Conservation (phyloP, 1,284 basidiomycete species). For the Rhodotorula sp. region DNA sequence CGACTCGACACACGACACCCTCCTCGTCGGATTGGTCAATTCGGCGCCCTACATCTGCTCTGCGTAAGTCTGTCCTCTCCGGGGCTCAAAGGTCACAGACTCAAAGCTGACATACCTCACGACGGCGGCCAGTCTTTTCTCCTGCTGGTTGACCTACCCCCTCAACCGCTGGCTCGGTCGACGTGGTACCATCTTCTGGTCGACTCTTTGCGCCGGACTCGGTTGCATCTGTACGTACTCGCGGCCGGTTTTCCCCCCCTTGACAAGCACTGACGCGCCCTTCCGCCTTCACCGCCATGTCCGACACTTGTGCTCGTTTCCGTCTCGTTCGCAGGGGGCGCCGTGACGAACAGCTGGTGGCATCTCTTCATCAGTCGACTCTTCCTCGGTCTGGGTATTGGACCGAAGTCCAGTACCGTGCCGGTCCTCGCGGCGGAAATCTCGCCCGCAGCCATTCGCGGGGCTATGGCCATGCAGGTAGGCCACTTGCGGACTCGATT, state of each 20-base stretch:
- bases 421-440: conserved; percentile 51
- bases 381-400: conserved; percentile 52
- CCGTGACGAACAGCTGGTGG: conserved; percentile 59
- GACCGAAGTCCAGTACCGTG: conserved; percentile 52
- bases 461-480: conserved; percentile 55
- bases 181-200: conserved; percentile 68
- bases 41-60: conserved; percentile 45
- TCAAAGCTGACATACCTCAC: conserved; percentile 4
- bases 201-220: conserved; percentile 58
- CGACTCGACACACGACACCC: conserved; percentile 13
- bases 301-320: no score
- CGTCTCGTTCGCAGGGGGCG: neutral
- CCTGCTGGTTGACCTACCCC: conserved; percentile 50
- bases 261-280: neutral
- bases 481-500: neutral
- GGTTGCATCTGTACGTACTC: conserved; percentile 61
- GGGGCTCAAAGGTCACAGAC: neutral
- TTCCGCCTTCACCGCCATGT: neutral
- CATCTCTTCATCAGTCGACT: conserved; percentile 50
- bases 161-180: conserved; percentile 56
- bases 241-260: conserved; percentile 62
- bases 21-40: conserved; percentile 29
- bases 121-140: conserved; percentile 36
- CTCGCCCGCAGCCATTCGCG: conserved; percentile 54
- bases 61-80: neutral